Conservation (phyloP, 768 basidiomycete genomes). For the Postia placenta region DNA sequence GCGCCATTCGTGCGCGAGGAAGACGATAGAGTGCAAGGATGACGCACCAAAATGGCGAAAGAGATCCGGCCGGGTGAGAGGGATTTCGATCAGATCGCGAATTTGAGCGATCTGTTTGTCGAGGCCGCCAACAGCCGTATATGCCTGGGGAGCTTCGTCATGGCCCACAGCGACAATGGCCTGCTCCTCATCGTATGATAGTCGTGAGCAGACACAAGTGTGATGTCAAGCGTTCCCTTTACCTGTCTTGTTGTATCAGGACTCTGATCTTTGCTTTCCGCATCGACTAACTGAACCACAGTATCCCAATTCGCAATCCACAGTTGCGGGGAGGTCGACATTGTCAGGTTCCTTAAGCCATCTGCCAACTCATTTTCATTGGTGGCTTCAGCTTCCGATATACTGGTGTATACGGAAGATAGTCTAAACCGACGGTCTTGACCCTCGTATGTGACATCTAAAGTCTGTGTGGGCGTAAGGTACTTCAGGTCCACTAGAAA, state of each 20-base stretch:
- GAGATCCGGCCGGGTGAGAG: conserved; percentile 74
- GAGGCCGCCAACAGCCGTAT: conserved; percentile 82
- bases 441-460: conserved; percentile 65
- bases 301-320: conserved; percentile 73
- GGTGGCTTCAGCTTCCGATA: conserved; percentile 1
- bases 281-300: conserved; percentile 34
- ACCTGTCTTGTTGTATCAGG: conserved; percentile 14
- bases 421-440: conserved; percentile 49
- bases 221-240: not conserved
- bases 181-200: not conserved
- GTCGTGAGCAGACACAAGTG: not conserved
- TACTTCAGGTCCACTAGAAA: conserved; percentile 66
- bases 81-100: conserved; percentile 79
- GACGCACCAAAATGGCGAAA: conserved; percentile 64
- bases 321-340: conserved; percentile 35
- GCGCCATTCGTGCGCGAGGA: too few relatives aligned
- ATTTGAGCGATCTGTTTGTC: conserved; percentile 84
- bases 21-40: not conserved
- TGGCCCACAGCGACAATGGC: not conserved
- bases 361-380: conserved; percentile 7
- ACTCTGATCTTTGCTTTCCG: conserved; percentile 5
- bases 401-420: conserved; percentile 35
- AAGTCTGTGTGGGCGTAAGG: conserved; percentile 50
- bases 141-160: conserved; percentile 54
- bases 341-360: conserved; percentile 36